These are phyloP conservation scores for Plasmodium inui DNA, from an alignment of 169 alveolate genomes.

Conservation along the genomic window DNA sequence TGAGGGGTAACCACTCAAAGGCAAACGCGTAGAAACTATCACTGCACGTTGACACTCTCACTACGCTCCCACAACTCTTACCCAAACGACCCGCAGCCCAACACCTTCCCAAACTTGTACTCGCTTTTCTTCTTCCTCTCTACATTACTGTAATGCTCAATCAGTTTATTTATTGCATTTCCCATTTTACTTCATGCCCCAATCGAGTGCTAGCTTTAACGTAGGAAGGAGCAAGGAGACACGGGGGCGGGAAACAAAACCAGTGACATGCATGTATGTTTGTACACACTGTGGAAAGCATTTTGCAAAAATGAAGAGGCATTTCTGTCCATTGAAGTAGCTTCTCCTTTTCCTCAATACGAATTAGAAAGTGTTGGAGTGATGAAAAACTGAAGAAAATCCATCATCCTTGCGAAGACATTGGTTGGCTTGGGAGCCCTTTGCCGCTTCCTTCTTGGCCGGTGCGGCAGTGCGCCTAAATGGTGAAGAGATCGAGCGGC, in stretches of 20 bases:
- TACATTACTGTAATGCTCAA: conserved; percentile 20
- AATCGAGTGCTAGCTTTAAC: neutral
- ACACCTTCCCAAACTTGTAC: conserved; percentile 43
- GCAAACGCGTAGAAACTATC: no score
- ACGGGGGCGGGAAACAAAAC: neutral
- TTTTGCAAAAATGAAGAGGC: neutral
- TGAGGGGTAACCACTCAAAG: neutral
- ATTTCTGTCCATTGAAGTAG: neutral
- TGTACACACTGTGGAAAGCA: neutral
- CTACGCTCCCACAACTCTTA: no score
- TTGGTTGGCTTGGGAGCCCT: neutral
- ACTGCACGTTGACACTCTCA: no score
- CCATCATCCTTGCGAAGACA: neutral
- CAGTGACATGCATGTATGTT: neutral
- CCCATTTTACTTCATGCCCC: conserved; percentile 54
- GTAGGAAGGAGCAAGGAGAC: neutral
- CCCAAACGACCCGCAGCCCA: conserved; percentile 72
- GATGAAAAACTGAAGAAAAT: neutral
- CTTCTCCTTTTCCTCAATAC: neutral
- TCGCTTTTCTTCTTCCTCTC: conserved; percentile 59
- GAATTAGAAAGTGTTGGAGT: neutral
- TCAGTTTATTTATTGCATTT: conserved; percentile 31
- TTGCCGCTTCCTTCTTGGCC: neutral
- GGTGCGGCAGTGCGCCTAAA: neutral
- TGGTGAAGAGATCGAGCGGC: neutral